These are phyloP conservation scores for Nitzschia sp. DNA, from an alignment of 108 stramenopile species.

Conservation along the genomic window DNA sequence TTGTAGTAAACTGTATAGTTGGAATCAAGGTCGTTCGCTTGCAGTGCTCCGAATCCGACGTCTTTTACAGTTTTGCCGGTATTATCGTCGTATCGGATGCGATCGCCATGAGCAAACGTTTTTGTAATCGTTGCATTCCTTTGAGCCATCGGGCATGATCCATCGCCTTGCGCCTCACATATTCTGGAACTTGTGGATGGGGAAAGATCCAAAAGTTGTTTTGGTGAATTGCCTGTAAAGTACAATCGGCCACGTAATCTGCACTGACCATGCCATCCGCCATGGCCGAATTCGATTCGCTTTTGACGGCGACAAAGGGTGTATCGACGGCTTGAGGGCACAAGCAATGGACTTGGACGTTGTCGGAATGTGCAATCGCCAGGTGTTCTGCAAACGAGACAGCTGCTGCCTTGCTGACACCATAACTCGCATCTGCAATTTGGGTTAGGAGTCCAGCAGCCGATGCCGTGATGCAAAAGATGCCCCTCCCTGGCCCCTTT, in stretches of 20 bases:
- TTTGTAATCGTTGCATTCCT: constrained; percentile 26
- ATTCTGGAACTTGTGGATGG: constrained; percentile 12
- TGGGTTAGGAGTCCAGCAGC: constrained; percentile 37
- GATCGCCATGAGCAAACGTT: neutral
- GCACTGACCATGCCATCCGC: constrained; percentile 22
- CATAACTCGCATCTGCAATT: constrained; percentile 41
- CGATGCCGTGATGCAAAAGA: constrained; percentile 32
- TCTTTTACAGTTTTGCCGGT: neutral
- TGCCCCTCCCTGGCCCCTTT: constrained; percentile 3
- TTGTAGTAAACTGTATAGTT: too few species aligned
- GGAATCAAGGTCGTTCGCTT: too few species aligned
- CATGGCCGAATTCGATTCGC: constrained; percentile 16
- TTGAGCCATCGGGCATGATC: constrained; percentile 33
- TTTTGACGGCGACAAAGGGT: constrained; percentile 5
- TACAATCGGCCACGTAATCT: constrained; percentile 17
- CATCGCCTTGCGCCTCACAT: constrained; percentile 17
- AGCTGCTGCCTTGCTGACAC: constrained; percentile 35
- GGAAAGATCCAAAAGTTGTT: constrained; percentile 25
- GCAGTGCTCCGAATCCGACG: too few species aligned
- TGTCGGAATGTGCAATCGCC: constrained; percentile 20
- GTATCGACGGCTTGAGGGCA: constrained; percentile 39
- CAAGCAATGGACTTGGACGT: constrained; percentile 28
- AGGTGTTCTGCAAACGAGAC: constrained; percentile 38
- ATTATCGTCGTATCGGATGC: too few species aligned
- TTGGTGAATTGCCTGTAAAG: constrained; percentile 16